A percentile compares a stretch with the other conserved stretches of the same genome.
These are phyloP conservation scores for Dactylorhiza incarnata DNA, from an alignment of 106 monocot genomes.

Conservation along the genomic window DNA sequence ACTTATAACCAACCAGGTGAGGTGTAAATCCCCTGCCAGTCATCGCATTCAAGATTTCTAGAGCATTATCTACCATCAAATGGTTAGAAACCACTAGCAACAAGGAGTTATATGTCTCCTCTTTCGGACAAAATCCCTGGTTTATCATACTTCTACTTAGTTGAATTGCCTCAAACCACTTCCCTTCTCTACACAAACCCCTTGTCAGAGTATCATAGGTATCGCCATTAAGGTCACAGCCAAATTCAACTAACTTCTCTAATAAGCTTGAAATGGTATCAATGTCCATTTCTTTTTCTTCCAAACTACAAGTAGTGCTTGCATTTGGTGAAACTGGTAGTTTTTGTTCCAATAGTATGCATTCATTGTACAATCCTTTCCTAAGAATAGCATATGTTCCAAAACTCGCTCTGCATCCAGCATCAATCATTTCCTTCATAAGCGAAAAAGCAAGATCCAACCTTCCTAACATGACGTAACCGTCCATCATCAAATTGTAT, in stretches of 20 bases:
- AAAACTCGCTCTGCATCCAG: slow-evolving; percentile 53
- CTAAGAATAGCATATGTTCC: slow-evolving; percentile 46
- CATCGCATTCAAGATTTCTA: slow-evolving; percentile 43
- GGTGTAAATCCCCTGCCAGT: slow-evolving; percentile 31
- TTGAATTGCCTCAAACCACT: slow-evolving; percentile 59
- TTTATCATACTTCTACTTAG: slow-evolving; percentile 39
- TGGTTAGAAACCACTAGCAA: slow-evolving; percentile 27
- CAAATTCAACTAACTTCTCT: slow-evolving; percentile 39
- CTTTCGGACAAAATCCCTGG: slow-evolving; percentile 45
- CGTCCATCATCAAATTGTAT: slow-evolving; percentile 66
- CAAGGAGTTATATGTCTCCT: slow-evolving; percentile 51
- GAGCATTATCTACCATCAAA: slow-evolving; percentile 54
- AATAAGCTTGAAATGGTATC: slow-evolving; percentile 47
- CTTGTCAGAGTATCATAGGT: slow-evolving; percentile 31
- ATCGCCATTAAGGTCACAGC: slow-evolving; percentile 27
- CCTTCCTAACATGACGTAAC: slow-evolving; percentile 38
- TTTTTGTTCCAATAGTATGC: slow-evolving; percentile 22
- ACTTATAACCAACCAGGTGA: slow-evolving; percentile 38
- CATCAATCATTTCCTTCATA: slow-evolving; percentile 36
- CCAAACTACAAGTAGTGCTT: slow-evolving; percentile 14
- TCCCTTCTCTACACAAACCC: slow-evolving; percentile 66
- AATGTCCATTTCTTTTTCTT: slow-evolving; percentile 18
- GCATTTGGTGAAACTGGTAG: slow-evolving; percentile 26
- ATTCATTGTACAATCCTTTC: slow-evolving; percentile 48
- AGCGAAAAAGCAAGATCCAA: slow-evolving; percentile 51